Percentiles rank a stretch among this genome's conserved stretches.
Evolutionary conservation across 768 basidiomycete species (phyloP).

Genomic region (Boletus tomentosulus): DNA sequence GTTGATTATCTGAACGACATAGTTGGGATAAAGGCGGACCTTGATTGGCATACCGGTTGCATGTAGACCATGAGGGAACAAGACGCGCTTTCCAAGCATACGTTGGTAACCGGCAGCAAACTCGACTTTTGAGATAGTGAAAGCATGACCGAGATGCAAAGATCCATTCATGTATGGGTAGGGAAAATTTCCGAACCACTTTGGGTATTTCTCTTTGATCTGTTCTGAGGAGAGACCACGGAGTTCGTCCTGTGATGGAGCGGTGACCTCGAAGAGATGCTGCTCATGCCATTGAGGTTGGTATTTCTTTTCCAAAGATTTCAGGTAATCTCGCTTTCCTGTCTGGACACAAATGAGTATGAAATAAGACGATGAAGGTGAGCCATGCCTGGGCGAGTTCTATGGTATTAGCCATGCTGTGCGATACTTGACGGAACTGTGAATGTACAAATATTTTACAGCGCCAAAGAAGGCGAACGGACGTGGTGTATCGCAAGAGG

Average conservation of each 20-base stretch:
- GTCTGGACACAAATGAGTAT: constrained; percentile 51
- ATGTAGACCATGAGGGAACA: constrained; percentile 98
- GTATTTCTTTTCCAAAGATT: constrained; percentile 76
- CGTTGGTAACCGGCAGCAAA: constrained; percentile 94
- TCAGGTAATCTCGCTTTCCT: constrained; percentile 86
- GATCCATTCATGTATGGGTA: constrained; percentile 99
- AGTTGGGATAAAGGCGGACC: constrained; percentile 44
- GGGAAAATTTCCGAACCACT: constrained; percentile 97
- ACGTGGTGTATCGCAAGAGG: constrained; percentile 17
- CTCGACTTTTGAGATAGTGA: constrained; percentile 97
- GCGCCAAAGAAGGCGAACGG: constrained; percentile 27
- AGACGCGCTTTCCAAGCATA: constrained; percentile 87
- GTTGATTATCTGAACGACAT: not conserved
- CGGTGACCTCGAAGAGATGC: constrained; percentile 78
- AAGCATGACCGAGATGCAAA: constrained; percentile 94
- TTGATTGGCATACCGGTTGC: constrained; percentile 99
- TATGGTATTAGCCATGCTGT: constrained; percentile 57
- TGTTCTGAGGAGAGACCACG: constrained; percentile 59
- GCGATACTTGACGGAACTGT: constrained; percentile 13
- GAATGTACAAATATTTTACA: constrained; percentile 28
- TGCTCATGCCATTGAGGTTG: constrained; percentile 78
- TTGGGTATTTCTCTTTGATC: constrained; percentile 75
- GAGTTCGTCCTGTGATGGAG: constrained; percentile 67
- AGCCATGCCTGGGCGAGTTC: constrained; percentile 55
- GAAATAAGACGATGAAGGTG: not conserved